phyloP scores from a whole-genome alignment of 441 rosid species.

The Erodium texanum region DNA sequence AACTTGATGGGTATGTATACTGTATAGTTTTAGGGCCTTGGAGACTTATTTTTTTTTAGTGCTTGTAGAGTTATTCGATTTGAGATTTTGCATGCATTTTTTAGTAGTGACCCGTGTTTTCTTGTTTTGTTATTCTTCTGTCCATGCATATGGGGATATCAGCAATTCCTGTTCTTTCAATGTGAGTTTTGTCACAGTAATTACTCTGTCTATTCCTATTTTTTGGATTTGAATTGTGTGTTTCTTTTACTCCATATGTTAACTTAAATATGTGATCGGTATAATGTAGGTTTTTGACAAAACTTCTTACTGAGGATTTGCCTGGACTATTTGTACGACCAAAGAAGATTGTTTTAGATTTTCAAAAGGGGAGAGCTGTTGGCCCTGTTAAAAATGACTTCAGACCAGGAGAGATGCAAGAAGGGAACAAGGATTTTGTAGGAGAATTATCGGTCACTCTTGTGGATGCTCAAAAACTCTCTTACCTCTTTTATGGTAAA shows the following conservation, averaged over 20 bases:
- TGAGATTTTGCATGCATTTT: neutral
- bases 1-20: constrained; percentile 79
- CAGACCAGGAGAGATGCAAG: constrained; percentile 73
- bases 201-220: too few relatives aligned
- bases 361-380: constrained; percentile 85
- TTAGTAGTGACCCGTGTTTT: constrained; percentile 26
- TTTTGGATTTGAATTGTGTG: too few relatives aligned
- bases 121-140: constrained; percentile 23
- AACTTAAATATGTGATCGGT: neutral
- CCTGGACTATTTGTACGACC: constrained; percentile 91
- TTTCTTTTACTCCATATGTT: neutral
- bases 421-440: constrained; percentile 77
- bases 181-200: constrained; percentile 23
- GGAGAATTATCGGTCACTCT: constrained; percentile 91
- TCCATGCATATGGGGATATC: constrained; percentile 37
- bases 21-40: constrained; percentile 15
- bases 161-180: constrained; percentile 96
- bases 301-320: constrained; percentile 86
- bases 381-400: constrained; percentile 62
- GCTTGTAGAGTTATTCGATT: too few relatives aligned
- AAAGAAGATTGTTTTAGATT: constrained; percentile 92
- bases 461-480: constrained; percentile 82
- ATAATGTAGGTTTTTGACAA: constrained; percentile 69
- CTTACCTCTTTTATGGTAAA: constrained; percentile 64
- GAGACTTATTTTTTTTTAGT: constrained; percentile 10